Percentiles rank a stretch among this genome's conserved stretches.
Evolutionary conservation across 805 yeast species (phyloP).

Genomic region (Lipomyces lipofer): DNA sequence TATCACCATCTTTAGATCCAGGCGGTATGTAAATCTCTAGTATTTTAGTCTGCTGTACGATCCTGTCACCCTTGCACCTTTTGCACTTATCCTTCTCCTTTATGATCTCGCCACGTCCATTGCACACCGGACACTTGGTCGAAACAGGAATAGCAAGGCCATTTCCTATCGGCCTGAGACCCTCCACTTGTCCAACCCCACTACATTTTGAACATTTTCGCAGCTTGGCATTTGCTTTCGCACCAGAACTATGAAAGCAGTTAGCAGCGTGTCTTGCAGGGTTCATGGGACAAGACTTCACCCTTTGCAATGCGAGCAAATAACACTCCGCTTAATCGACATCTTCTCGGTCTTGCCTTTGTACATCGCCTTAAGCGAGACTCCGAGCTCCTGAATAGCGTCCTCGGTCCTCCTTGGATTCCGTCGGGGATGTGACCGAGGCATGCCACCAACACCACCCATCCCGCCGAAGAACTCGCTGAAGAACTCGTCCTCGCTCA

Average conservation of each 20-base stretch:
- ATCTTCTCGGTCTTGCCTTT: slow-evolving; percentile 79
- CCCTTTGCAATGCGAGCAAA: slow-evolving; percentile 76
- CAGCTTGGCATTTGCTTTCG: slow-evolving; percentile 57
- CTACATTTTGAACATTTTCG: slow-evolving; percentile 65
- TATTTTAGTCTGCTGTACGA: slow-evolving; percentile 63
- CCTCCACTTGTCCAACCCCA: slow-evolving; percentile 66
- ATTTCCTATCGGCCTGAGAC: slow-evolving; percentile 65
- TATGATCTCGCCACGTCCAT: slow-evolving; percentile 64
- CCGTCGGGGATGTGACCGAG: slow-evolving; percentile 30
- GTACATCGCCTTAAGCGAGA: slow-evolving; percentile 72
- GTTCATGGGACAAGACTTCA: not conserved
- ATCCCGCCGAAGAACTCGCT: slow-evolving; percentile 53
- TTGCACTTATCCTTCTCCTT: slow-evolving; percentile 73
- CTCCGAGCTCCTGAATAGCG: slow-evolving; percentile 63
- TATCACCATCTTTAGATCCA: slow-evolving; percentile 67
- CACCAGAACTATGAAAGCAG: slow-evolving; percentile 49
- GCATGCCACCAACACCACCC: slow-evolving; percentile 33
- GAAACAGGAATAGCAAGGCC: slow-evolving; percentile 69
- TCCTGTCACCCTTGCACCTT: slow-evolving; percentile 66
- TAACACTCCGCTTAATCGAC: slow-evolving; percentile 65
- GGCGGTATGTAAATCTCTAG: slow-evolving; percentile 74
- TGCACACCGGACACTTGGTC: slow-evolving; percentile 65
- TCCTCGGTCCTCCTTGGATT: slow-evolving; percentile 55
- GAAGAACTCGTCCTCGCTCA: slow-evolving; percentile 59
- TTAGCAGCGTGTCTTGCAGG: not conserved